phyloP scores from a whole-genome alignment of 192 early-diverging fungal genomes.

The Backusella tuberculispora region DNA sequence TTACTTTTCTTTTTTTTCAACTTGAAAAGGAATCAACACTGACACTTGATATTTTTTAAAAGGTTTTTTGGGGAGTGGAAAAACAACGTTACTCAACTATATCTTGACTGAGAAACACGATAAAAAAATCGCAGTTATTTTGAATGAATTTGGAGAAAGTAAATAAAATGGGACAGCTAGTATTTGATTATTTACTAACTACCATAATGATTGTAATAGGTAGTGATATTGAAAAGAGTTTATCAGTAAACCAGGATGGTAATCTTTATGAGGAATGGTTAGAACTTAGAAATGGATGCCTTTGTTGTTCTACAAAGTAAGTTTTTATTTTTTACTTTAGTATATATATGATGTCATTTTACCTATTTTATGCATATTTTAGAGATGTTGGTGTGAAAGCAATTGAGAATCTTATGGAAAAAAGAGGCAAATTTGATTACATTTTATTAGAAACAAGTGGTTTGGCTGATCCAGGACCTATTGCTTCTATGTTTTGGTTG shows the following conservation, averaged over 20 bases:
- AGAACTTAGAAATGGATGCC: conserved; percentile 95
- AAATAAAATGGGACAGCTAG: conserved; percentile 13
- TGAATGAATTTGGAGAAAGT: conserved; percentile 98
- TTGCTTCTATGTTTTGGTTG: conserved; percentile 96
- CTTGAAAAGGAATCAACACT: background rate
- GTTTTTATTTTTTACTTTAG: background rate
- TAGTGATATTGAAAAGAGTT: conserved; percentile 91
- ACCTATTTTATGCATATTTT: conserved; percentile 2
- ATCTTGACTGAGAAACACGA: conserved; percentile 83
- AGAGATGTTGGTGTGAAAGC: conserved; percentile 94
- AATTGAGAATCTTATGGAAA: conserved; percentile 91
- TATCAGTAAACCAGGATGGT: conserved; percentile 82
- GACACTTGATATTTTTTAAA: conserved; percentile 24
- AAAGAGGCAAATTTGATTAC: conserved; percentile 93
- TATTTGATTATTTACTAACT: background rate
- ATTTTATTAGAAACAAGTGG: conserved; percentile 89
- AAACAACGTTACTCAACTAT: conserved; percentile 91
- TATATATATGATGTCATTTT: too few relatives aligned
- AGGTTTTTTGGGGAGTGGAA: conserved; percentile 85
- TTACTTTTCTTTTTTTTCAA: background rate
- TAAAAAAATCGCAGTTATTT: conserved; percentile 96
- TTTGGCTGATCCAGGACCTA: conserved; percentile 73
- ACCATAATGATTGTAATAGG: conserved; percentile 41
- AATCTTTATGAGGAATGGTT: conserved; percentile 95
- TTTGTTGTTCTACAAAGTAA: conserved; percentile 97